Conservation (phyloP, 202 grass and related monocot genomes). For the Cymbopogon flexuosus region DNA sequence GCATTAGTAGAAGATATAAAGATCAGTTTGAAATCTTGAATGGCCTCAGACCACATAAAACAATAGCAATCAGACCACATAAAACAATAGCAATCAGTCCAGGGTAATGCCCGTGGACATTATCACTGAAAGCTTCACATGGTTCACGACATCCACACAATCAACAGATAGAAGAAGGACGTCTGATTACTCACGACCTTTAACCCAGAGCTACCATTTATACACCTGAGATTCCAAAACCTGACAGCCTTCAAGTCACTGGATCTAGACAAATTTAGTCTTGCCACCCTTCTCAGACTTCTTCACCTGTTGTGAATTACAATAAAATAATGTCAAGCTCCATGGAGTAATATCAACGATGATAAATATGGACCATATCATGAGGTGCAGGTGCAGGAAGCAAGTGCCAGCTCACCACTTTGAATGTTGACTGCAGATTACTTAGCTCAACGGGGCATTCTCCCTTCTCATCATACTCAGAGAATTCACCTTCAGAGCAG, state of each 20-base stretch:
- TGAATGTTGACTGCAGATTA: constrained; percentile 66
- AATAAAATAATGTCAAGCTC: constrained; percentile 26
- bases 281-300: constrained; percentile 37
- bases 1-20: background rate
- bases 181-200: background rate
- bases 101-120: background rate
- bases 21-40: background rate
- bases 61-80: background rate
- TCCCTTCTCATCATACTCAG: constrained; percentile 86
- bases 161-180: background rate
- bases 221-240: constrained; percentile 28
- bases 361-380: background rate
- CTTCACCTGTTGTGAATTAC: constrained; percentile 48
- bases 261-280: constrained; percentile 40
- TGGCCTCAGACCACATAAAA: background rate
- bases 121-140: background rate
- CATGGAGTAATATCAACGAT: background rate
- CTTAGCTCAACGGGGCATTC: constrained; percentile 66
- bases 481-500: constrained; percentile 78
- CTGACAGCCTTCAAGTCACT: background rate
- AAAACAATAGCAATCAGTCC: background rate
- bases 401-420: constrained; percentile 59
- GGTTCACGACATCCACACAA: background rate
- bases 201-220: constrained; percentile 4
- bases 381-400: background rate